phyloP scores from a whole-genome alignment of 306 rosid species.

The Quercus engelmannii region DNA sequence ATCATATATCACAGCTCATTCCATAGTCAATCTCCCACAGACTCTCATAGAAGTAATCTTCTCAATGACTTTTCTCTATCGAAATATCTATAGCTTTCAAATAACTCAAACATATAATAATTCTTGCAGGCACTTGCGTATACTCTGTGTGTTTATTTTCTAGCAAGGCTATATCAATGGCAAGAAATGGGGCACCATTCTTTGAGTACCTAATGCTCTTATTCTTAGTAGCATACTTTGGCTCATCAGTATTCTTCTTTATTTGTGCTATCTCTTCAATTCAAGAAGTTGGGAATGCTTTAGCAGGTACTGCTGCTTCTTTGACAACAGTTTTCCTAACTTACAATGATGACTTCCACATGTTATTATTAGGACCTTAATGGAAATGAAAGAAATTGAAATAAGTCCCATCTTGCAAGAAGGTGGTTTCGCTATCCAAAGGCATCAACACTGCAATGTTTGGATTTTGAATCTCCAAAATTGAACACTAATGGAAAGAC shows the following conservation, averaged over 20 bases:
- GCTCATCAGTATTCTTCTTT: conserved; percentile 4
- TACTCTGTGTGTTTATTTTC: not conserved
- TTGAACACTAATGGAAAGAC: not conserved
- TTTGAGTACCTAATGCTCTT: conserved; percentile 1
- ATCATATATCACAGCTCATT: not conserved
- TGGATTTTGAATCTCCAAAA: not conserved
- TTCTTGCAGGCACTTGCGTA: not conserved
- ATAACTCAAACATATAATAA: not conserved
- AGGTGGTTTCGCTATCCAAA: not conserved
- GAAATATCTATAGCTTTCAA: not conserved
- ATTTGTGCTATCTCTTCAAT: conserved; percentile 4
- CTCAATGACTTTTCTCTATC: not conserved
- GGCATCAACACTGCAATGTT: not conserved
- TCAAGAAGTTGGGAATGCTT: conserved; percentile 3
- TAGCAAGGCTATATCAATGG: not conserved
- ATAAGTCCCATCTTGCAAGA: not conserved
- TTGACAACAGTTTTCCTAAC: not conserved
- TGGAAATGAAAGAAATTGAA: not conserved
- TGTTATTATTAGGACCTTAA: not conserved
- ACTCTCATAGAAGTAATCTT: conserved; percentile 4
- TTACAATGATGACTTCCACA: not conserved
- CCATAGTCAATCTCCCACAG: conserved; percentile 10
- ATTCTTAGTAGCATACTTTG: not conserved
- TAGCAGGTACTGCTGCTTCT: not conserved
- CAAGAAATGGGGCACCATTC: conserved; percentile 1